Evolutionary conservation across 2,329 filamentous ascomycete species (phyloP), one percentile per base, ranked within the genome.

Genomic region (Colletotrichum kahawae): DNA sequence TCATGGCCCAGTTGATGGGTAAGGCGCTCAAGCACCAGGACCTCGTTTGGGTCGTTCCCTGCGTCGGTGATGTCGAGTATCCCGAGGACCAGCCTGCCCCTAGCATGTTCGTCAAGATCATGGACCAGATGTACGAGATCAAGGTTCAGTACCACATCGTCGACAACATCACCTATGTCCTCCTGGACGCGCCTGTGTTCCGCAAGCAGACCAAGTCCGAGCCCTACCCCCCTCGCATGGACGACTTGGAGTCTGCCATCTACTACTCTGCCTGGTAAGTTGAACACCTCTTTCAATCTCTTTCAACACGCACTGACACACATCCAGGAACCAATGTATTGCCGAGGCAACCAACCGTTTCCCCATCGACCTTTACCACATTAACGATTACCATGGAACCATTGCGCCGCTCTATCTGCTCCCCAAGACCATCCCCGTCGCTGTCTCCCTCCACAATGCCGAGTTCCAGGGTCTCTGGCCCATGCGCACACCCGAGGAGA

Each of bases 391-490:
- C 79, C 91, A 93, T 78, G 91, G 91, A 68, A 88, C 91, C 5
- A 82, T 91, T n/a, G 92, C 92, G 36, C 92, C 92, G 7, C 85
- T 93, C 1, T 92, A 94, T 79, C 85, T 93, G n/a, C 86, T 94
- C 3, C 92, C 92, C 2, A 83, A 89, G 21, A 91, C 90, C 1
- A 88, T 93, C 54, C 92, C 92, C 4, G 88, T 88, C 74, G 92
- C 90, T 76, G 84, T 93, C 6, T 93, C 92, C 2, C 89, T 93
- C 14, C 92, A 93, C 82, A 93, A 93, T 77, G 92, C 92, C 64
- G 92, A 93, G 77, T 93, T 93, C 78, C 92, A 93, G 80, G 92
- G 92, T 70, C 84, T 93, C 21, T 93, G 92, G 92, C 91, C 91
- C 1, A 92, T 93, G 89, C 87, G 92, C 7, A 92, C 88, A 5